Conservation (phyloP, 495 filamentous ascomycete species). For the Aspergillus coremiiformis region DNA sequence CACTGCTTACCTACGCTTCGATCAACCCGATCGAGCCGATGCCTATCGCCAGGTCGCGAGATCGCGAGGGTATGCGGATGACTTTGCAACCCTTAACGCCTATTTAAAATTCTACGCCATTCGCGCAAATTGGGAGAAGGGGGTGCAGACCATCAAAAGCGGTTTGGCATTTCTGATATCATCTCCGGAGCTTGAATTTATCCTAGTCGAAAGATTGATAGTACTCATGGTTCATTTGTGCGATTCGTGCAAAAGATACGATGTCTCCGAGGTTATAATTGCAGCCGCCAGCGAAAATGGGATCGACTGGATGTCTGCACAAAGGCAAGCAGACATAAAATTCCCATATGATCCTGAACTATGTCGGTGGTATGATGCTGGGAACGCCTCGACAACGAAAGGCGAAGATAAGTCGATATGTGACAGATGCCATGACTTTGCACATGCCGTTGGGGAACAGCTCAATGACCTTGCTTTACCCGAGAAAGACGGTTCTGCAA, state of each 20-base stretch:
- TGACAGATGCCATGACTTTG: slow-evolving; percentile 35
- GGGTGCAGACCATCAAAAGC: slow-evolving; percentile 26
- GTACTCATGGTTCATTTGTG: slow-evolving; percentile 36
- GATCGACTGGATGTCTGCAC: slow-evolving; percentile 22
- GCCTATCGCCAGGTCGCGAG: slow-evolving; percentile 36
- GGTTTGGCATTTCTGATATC: slow-evolving; percentile 31
- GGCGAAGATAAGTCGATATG: slow-evolving; percentile 17
- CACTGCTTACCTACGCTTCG: slow-evolving; percentile 31
- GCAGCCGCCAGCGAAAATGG: slow-evolving; percentile 32
- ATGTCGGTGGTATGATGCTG: slow-evolving; percentile 26
- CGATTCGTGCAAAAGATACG: slow-evolving; percentile 26
- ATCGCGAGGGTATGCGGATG: slow-evolving; percentile 34
- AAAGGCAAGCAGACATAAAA: slow-evolving; percentile 23
- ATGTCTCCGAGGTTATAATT: slow-evolving; percentile 30
- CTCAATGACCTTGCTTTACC: slow-evolving; percentile 19
- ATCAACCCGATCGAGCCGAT: slow-evolving; percentile 39
- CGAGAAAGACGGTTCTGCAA: slow-evolving; percentile 8
- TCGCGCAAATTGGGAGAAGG: slow-evolving; percentile 34
- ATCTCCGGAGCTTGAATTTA: slow-evolving; percentile 21
- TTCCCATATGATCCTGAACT: slow-evolving; percentile 19
- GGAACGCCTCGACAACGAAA: slow-evolving; percentile 8
- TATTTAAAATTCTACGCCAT: slow-evolving; percentile 37
- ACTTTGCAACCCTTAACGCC: slow-evolving; percentile 29
- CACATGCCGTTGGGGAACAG: slow-evolving; percentile 20
- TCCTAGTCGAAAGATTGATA: slow-evolving; percentile 28